These are phyloP conservation scores for Talaromyces ruber DNA, from an alignment of 495 filamentous ascomycete species.

Conservation along the genomic window DNA sequence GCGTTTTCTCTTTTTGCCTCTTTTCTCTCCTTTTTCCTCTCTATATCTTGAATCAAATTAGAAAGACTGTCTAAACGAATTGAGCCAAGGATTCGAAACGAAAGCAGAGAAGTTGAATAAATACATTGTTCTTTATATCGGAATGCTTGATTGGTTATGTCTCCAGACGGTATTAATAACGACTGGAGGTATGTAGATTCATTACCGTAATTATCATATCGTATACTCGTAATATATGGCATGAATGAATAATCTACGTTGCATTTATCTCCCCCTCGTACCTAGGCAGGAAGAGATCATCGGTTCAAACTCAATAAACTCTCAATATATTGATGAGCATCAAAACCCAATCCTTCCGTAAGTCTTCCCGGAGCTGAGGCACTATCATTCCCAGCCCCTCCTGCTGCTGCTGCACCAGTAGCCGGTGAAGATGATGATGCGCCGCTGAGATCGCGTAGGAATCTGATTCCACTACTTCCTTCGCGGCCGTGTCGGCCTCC, in stretches of 20 bases:
- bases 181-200: background rate
- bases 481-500: conserved; percentile 18
- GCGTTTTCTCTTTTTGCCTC: conserved; percentile 1
- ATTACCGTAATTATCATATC: background rate
- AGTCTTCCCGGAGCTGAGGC: conserved; percentile 55
- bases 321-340: conserved; percentile 82
- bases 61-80: conserved; percentile 1
- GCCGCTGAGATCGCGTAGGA: conserved; percentile 39
- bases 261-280: background rate
- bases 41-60: background rate
- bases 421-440: conserved; percentile 15
- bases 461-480: conserved; percentile 34
- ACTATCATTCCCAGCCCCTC: conserved; percentile 28
- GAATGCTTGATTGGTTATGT: background rate
- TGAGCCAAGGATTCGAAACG: background rate
- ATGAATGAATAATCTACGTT: background rate
- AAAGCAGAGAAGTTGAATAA: background rate
- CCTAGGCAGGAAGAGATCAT: conserved; percentile 25
- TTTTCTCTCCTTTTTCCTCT: background rate
- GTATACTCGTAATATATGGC: background rate
- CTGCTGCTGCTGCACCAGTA: conserved; percentile 5
- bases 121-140: background rate
- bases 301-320: conserved; percentile 67
- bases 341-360: conserved; percentile 81
- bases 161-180: background rate